Evolutionary conservation across 805 yeast species (phyloP).

Genomic region (Pichia eremophila): DNA sequence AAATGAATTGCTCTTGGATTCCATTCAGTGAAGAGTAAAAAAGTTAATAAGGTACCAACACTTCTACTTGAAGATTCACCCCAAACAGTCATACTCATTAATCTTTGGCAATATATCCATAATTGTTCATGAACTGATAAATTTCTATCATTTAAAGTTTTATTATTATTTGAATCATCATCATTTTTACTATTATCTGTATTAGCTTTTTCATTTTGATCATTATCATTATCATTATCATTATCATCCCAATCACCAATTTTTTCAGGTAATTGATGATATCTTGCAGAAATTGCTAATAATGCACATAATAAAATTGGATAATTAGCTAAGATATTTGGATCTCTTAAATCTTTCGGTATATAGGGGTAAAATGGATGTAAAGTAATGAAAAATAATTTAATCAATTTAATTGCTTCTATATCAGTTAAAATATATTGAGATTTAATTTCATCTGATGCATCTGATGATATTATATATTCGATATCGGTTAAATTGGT

Average conservation of each 20-base stretch:
- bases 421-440: slow-evolving; percentile 41
- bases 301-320: slow-evolving; percentile 78
- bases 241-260: slow-evolving; percentile 13
- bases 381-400: slow-evolving; percentile 62
- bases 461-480: slow-evolving; percentile 42
- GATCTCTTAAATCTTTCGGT: slow-evolving; percentile 62
- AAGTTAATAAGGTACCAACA: slow-evolving; percentile 78
- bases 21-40: slow-evolving; percentile 86
- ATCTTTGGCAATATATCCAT: slow-evolving; percentile 76
- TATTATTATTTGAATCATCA: slow-evolving; percentile 12
- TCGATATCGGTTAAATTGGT: slow-evolving; percentile 48
- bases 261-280: slow-evolving; percentile 47
- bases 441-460: not conserved
- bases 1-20: slow-evolving; percentile 90
- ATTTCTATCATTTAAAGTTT: slow-evolving; percentile 23
- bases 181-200: slow-evolving; percentile 14
- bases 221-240: not conserved
- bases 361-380: slow-evolving; percentile 88
- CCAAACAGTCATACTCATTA: slow-evolving; percentile 85
- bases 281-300: slow-evolving; percentile 70
- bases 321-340: slow-evolving; percentile 59
- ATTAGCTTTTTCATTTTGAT: not conserved
- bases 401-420: slow-evolving; percentile 51
- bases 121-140: slow-evolving; percentile 65
- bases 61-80: slow-evolving; percentile 86